phyloP scores from a whole-genome alignment of 768 basidiomycete species.

The Leccinum rimulosum region DNA sequence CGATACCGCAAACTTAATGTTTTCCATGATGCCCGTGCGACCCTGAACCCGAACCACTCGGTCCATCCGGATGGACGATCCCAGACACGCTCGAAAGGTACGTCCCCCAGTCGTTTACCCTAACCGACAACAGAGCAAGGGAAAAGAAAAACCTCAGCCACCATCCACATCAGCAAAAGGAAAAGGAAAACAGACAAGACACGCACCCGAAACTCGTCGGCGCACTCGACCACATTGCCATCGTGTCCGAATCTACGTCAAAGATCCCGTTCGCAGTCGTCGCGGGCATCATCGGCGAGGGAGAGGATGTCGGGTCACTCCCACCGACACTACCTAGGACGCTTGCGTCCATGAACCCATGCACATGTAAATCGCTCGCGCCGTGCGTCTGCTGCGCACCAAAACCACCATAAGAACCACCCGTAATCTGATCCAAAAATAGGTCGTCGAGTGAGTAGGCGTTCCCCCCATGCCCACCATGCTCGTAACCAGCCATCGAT shows the following conservation, averaged over 20 bases:
- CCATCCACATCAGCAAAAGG: not conserved
- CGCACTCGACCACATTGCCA: constrained; percentile 63
- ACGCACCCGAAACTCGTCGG: constrained; percentile 61
- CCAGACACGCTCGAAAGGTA: constrained; percentile 35
- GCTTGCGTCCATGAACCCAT: no score
- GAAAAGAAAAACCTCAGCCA: not conserved
- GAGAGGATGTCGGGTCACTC: no score
- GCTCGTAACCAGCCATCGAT: constrained; percentile 3
- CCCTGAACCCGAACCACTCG: not conserved
- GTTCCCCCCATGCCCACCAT: not conserved
- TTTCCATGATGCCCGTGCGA: constrained; percentile 1
- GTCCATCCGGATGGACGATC: constrained; percentile 17
- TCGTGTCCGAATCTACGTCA: constrained; percentile 24
- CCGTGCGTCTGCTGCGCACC: not conserved
- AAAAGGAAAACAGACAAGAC: not conserved
- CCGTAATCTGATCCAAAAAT: constrained; percentile 19
- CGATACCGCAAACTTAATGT: not conserved
- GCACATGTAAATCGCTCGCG: no score
- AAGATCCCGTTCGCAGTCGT: no score
- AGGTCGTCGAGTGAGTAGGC: constrained; percentile 23
- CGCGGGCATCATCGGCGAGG: no score
- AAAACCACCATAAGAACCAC: constrained; percentile 6
- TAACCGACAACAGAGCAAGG: constrained; percentile 10
- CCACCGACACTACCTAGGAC: no score
- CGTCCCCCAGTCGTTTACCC: constrained; percentile 40